Conservation (phyloP, 257 asterid genomes). For the Solanum chiquidenum region DNA sequence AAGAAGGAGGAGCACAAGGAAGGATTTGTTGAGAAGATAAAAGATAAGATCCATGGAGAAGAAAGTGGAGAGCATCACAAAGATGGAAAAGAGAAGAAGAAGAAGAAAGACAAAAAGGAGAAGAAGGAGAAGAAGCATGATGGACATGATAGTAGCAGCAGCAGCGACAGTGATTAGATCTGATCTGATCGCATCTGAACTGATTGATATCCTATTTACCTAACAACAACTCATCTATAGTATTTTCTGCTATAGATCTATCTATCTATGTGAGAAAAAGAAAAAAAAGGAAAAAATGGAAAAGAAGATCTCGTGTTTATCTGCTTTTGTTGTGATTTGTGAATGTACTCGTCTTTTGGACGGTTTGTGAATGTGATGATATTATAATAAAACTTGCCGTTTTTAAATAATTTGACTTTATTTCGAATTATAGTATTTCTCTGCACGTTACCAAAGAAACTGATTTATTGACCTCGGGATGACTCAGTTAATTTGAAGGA, state of each 20-base stretch:
- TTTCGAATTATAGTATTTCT: no score
- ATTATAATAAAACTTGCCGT: no score
- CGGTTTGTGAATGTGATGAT: background rate
- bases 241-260: background rate
- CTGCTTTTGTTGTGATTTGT: background rate
- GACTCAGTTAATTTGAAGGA: no score
- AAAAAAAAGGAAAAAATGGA: no score
- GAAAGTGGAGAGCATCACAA: background rate
- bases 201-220: background rate
- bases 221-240: background rate
- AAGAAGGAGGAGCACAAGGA: background rate
- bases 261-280: background rate
- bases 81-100: background rate
- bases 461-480: no score
- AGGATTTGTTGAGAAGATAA: background rate
- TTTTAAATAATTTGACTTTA: no score
- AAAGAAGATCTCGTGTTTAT: background rate
- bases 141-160: background rate
- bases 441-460: no score
- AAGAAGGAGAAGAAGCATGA: background rate
- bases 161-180: background rate
- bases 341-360: background rate
- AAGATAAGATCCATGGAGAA: background rate
- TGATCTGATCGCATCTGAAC: background rate
- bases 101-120: background rate